Evolutionary conservation across 192 early-diverging fungal genomes (phyloP), one percentile per base, ranked within the genome.

Genomic region (Spinellus fusiger): DNA sequence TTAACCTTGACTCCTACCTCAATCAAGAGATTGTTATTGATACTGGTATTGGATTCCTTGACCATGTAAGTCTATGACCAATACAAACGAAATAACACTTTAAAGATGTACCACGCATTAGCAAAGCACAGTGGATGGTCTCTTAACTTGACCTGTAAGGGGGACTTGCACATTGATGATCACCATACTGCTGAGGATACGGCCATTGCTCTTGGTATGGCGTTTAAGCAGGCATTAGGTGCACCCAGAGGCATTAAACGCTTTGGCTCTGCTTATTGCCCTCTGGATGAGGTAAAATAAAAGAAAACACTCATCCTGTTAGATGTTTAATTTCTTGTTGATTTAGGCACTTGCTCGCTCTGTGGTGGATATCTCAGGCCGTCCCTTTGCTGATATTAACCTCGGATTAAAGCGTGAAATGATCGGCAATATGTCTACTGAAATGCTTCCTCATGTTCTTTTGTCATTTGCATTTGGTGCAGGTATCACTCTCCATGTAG

Each of bases 381-480:
- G 96, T 8, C 93, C 94, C 4, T 87, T 80, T 67, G 89, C 92
- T 0, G 65, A 75, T 46, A 84, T 96, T 33, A 86, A 95, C 56
- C 71, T 99, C 60, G 90, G 87, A 0, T 73, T 99, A 55, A 94
- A 92, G 68, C 80, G 97, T 22, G 94, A 97, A 74, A 89, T 83
- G 78, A 82, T 99, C 34, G 96, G 97, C 1, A 68, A 80, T 6
- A 69, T 99, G 58, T 93, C 90, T 15, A 92, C 89, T 65, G 97
- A 99, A 69, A 99, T 99, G 97, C 91, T 99, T 64, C 96, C 97
- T 29, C 97, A 98, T 63, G 89, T 99, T 26, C 77, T 99, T 49
- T 78, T 89, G 66, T 92, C 89, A 27, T 98, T 99, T 83, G 92
- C 96, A 0, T 86, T 84, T 32, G 80, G 84, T 16, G 95, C 91